Conservation (phyloP, 169 alveolate species). For the Eimeria maxima region DNA sequence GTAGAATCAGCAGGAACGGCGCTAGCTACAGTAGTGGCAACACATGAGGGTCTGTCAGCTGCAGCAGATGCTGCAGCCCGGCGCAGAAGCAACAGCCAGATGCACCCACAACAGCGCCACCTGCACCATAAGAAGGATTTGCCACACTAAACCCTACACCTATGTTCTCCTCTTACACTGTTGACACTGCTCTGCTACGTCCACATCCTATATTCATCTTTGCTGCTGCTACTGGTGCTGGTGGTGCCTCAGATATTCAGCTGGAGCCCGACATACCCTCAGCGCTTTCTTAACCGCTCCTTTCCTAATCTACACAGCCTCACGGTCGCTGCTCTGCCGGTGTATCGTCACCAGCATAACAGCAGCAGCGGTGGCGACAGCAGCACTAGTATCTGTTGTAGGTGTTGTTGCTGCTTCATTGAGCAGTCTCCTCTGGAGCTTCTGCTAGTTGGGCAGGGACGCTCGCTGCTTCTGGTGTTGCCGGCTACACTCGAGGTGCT, state of each 20-base stretch:
- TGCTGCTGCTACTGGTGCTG: constrained; percentile 19
- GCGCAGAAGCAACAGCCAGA: not conserved
- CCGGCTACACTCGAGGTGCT: constrained; percentile 17
- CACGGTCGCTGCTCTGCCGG: not conserved
- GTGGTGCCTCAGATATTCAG: not conserved
- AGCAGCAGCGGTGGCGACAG: constrained; percentile 21
- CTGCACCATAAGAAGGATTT: constrained; percentile 14
- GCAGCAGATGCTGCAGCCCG: not conserved
- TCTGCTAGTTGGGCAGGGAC: constrained; percentile 27
- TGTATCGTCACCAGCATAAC: not conserved
- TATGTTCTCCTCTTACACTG: not conserved
- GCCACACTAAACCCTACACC: not conserved
- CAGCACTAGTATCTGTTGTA: not conserved
- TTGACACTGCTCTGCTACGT: not conserved
- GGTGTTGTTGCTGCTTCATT: not conserved
- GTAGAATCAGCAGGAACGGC: constrained; percentile 15
- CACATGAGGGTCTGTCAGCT: not conserved
- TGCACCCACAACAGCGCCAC: not conserved
- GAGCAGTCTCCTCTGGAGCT: not conserved
- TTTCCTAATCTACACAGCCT: constrained; percentile 1
- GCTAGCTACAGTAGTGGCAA: constrained; percentile 3
- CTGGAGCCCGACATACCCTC: constrained; percentile 13
- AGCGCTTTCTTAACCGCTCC: not conserved
- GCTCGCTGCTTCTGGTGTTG: not conserved
- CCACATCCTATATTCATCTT: not conserved